Conservation (phyloP, 2,329 filamentous ascomycete genomes). For the Aspergillus eucalypticola region DNA sequence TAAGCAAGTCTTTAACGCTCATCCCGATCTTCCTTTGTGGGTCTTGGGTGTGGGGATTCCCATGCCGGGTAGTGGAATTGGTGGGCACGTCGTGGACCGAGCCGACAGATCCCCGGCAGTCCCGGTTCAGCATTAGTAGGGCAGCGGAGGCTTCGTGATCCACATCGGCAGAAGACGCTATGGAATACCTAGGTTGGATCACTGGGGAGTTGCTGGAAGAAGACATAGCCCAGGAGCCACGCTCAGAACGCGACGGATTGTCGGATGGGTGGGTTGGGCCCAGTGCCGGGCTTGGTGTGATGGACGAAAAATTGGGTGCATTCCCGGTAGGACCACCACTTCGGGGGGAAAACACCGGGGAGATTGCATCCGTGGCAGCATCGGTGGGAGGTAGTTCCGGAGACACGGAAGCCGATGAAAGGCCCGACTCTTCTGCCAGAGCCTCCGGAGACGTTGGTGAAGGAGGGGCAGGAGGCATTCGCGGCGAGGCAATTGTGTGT, state of each 20-base stretch:
- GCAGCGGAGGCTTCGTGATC: slow-evolving; percentile 84
- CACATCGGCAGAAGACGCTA: slow-evolving; percentile 54
- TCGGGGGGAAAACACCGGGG: slow-evolving; percentile 37
- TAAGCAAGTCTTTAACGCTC: slow-evolving; percentile 59
- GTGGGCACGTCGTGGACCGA: slow-evolving; percentile 30
- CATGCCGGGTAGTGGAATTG: slow-evolving; percentile 6
- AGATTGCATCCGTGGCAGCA: slow-evolving; percentile 26
- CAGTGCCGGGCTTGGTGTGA: slow-evolving; percentile 40
- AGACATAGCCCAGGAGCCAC: slow-evolving; percentile 25
- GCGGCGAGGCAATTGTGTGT: slow-evolving; percentile 19
- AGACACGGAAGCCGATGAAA: slow-evolving; percentile 38
- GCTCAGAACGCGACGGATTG: slow-evolving; percentile 24
- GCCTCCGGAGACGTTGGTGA: slow-evolving; percentile 41
- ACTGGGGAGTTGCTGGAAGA: slow-evolving; percentile 27
- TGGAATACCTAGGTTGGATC: slow-evolving; percentile 33
- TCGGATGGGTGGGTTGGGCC: slow-evolving; percentile 28
- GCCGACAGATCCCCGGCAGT: slow-evolving; percentile 59
- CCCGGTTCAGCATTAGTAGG: slow-evolving; percentile 81
- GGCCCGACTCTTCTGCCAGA: slow-evolving; percentile 26
- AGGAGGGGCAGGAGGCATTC: slow-evolving; percentile 29
- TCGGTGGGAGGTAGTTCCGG: slow-evolving; percentile 34
- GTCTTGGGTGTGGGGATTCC: slow-evolving; percentile 12
- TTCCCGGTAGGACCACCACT: slow-evolving; percentile 26
- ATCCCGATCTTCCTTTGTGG: slow-evolving; percentile 48
- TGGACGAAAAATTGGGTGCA: slow-evolving; percentile 29